A percentile compares a stretch with the other conserved stretches of the same genome.
Conservation (phyloP, 2,329 filamentous ascomycete species). For the Colletotrichum chlorophyti region DNA sequence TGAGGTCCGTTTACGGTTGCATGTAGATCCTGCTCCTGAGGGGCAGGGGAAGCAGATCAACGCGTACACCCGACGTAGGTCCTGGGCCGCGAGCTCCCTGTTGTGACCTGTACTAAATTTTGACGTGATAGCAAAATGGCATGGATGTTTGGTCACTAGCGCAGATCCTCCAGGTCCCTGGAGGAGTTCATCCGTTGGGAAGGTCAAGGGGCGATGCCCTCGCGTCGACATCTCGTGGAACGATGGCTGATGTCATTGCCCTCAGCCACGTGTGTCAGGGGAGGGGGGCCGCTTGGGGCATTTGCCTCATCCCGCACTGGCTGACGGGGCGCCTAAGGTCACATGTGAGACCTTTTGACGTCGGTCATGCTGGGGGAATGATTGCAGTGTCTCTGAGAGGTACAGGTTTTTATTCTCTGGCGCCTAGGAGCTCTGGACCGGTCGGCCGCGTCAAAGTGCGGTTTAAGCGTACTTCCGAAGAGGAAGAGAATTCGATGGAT, state of each 20-base stretch:
- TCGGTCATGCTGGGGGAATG: not conserved
- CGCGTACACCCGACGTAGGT: not conserved
- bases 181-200: not conserved
- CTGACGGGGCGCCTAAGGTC: not conserved
- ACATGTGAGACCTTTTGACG: constrained; percentile 18
- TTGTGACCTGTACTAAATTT: too few species aligned
- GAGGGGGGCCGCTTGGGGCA: not conserved
- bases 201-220: not conserved
- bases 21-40: not conserved
- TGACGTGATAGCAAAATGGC: not conserved
- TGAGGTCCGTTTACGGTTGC: not conserved
- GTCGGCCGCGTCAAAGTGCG: too few species aligned
- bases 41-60: too few species aligned
- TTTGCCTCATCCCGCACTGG: not conserved
- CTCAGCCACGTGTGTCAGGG: constrained; percentile 15
- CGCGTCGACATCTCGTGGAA: not conserved
- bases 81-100: too few species aligned
- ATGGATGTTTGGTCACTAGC: not conserved
- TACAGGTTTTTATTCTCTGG: too few species aligned
- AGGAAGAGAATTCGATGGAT: too few species aligned
- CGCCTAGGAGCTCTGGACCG: too few species aligned
- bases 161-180: constrained; percentile 7
- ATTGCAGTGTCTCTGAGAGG: too few species aligned
- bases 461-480: too few species aligned
- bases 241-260: constrained; percentile 17